phyloP scores from a whole-genome alignment of 305 asterid species.

The Fraxinus sp. region DNA sequence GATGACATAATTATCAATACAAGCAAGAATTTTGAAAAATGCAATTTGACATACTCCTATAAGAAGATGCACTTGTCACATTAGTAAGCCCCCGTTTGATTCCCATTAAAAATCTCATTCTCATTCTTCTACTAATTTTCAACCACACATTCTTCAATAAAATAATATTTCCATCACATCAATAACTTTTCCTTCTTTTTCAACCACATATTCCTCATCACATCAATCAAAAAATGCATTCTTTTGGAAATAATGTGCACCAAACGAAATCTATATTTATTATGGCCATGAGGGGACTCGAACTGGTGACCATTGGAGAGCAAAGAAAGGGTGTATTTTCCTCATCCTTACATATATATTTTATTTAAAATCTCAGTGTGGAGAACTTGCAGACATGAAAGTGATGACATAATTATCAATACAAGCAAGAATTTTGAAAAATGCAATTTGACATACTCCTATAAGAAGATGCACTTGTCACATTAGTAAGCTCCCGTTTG shows the following conservation, averaged over 20 bases:
- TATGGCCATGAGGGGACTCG: no score
- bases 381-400: neutral
- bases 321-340: no score
- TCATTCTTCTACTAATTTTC: no score
- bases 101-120: no score
- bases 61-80: neutral
- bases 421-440: neutral
- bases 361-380: neutral
- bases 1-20: neutral
- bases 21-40: neutral
- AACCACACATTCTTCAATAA: no score
- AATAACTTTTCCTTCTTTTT: no score
- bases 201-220: no score
- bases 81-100: neutral
- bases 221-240: no score
- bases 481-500: neutral
- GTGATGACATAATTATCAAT: neutral
- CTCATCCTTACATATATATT: neutral
- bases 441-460: neutral
- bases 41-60: neutral
- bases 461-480: neutral
- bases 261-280: no score
- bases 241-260: no score
- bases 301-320: no score
- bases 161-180: no score